Evolutionary conservation across 495 filamentous ascomycete species (phyloP), one percentile per base, ranked within the genome.

Genomic region (Darksidea phi): DNA sequence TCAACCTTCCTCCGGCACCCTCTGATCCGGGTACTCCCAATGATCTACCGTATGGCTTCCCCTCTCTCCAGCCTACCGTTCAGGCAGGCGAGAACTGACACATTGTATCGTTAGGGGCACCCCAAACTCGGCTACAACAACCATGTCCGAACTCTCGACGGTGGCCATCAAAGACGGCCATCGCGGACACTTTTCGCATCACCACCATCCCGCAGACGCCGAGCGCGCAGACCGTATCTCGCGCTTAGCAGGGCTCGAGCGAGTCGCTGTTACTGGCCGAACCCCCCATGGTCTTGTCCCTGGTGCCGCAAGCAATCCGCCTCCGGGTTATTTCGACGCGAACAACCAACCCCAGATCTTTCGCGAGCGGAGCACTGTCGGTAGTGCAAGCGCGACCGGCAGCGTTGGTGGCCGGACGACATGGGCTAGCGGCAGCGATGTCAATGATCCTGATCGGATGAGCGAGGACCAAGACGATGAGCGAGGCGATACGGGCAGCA

Each of bases 131-230:
- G 85, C 87, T 24, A 92, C 88, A 6, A 93, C 90, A 11, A 89
- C 89, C 23, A 83, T 96, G 59, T 94, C 89, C 18, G 86, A 88
- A 12, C 80, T 96, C 32, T 93, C 88, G 18, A 96, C 91, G 25
- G 92, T 90, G 6, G 91, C 91, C 48, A 94, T 94, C 78, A 96
- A 95, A 75, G 91, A 96, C 67, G 91, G 91, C 59, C 90, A 95
- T 64, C 87, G 88, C 59, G 91, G 91, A 68, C 83, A 89, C 59
- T 71, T 76, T 23, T 77, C 77, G 56, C 78, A 79, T 18, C 73
- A 79, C 50, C 71, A 71, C 55, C 60, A 53, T 23, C 76, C 85
- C 57, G 83, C 91, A 24, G 91, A 94, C 62, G 90, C 90, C 54
- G 91, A 96, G 73, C 90, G 91, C 66, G 91, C 90, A 50, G 91